Percentiles rank a stretch among this genome's conserved stretches.
Evolutionary conservation across 108 stramenopile genomes (phyloP).

Genomic region (Skeletonema menzelii): DNA sequence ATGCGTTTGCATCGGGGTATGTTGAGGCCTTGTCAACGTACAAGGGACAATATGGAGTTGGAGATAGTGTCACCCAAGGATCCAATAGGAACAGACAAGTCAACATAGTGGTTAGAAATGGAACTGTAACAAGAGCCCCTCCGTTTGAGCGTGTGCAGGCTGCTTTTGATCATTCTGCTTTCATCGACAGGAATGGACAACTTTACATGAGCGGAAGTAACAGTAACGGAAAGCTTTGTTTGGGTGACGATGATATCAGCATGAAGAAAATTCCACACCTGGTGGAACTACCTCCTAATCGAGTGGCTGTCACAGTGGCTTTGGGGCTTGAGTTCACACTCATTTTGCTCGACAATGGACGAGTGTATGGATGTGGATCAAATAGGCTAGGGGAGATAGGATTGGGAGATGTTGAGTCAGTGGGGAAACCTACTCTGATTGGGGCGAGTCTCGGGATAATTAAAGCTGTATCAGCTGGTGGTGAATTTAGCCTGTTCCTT

Average conservation of each 20-base stretch:
- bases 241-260: slow-evolving; percentile 22
- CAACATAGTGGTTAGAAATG: slow-evolving; percentile 8
- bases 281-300: slow-evolving; percentile 4
- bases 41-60: slow-evolving; percentile 35
- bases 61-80: slow-evolving; percentile 14
- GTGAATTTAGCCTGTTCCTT: slow-evolving; percentile 32
- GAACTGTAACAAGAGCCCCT: slow-evolving; percentile 1
- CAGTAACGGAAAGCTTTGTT: slow-evolving; percentile 30
- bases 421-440: slow-evolving; percentile 5
- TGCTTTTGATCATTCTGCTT: slow-evolving; percentile 31
- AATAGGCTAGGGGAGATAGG: slow-evolving; percentile 50
- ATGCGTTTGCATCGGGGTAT: slow-evolving; percentile 25
- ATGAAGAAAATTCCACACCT: slow-evolving; percentile 23
- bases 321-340: slow-evolving; percentile 52
- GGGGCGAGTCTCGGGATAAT: slow-evolving; percentile 7
- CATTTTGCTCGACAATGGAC: slow-evolving; percentile 38
- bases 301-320: slow-evolving; percentile 22
- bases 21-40: slow-evolving; percentile 23
- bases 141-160: slow-evolving; percentile 28
- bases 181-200: slow-evolving; percentile 27
- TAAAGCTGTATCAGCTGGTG: slow-evolving; percentile 36
- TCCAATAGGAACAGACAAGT: slow-evolving; percentile 22
- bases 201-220: slow-evolving; percentile 29
- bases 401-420: slow-evolving; percentile 17
- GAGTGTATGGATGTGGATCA: slow-evolving; percentile 43